Conservation (phyloP, 441 rosid species). For the Theobroma grandiflorum region DNA sequence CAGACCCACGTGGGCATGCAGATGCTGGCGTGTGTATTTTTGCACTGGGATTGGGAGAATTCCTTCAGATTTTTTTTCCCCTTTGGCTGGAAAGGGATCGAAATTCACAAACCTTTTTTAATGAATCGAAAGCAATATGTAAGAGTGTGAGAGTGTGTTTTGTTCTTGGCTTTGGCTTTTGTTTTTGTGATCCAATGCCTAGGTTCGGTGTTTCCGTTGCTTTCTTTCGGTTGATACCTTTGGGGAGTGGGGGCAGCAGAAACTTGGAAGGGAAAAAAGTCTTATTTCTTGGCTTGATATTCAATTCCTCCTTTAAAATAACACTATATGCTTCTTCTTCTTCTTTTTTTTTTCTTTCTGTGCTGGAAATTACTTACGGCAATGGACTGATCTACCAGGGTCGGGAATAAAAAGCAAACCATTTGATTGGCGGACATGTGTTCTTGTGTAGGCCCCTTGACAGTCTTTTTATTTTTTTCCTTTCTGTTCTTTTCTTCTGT, state of each 20-base stretch:
- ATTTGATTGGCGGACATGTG: slow-evolving; percentile 2
- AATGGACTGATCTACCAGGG: background rate
- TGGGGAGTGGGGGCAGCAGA: background rate
- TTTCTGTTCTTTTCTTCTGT: no score
- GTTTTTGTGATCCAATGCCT: background rate
- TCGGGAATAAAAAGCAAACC: background rate
- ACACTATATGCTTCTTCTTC: background rate
- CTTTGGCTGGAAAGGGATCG: background rate
- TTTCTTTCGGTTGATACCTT: slow-evolving; percentile 1
- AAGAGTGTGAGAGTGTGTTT: background rate
- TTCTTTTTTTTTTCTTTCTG: background rate
- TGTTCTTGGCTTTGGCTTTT: background rate
- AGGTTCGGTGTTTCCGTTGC: background rate
- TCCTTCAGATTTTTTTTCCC: background rate
- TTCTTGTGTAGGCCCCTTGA: background rate
- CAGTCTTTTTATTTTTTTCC: no score
- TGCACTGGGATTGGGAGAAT: background rate
- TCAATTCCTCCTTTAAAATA: no score
- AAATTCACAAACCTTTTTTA: background rate
- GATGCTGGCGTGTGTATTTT: slow-evolving; percentile 3
- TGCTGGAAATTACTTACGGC: slow-evolving; percentile 13
- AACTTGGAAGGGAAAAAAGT: background rate
- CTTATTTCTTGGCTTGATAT: no score
- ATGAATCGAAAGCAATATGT: background rate
- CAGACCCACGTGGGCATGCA: slow-evolving; percentile 25